Conservation (phyloP, 495 filamentous ascomycete genomes). For the Patellaria atrata region DNA sequence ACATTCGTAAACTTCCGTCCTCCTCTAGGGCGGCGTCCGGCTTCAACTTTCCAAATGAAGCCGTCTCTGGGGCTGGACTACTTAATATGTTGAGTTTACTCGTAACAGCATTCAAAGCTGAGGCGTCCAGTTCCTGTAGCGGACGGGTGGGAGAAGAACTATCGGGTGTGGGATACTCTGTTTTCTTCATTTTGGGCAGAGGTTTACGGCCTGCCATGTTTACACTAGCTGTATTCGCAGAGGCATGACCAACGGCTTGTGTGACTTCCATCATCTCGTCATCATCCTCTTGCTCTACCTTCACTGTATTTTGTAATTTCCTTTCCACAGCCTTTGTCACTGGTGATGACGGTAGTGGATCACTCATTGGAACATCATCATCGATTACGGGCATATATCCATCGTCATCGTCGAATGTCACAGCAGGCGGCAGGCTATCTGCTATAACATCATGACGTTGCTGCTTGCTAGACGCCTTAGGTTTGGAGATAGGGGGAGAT, state of each 20-base stretch:
- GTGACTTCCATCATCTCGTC: conserved; percentile 80
- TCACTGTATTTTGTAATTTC: conserved; percentile 43
- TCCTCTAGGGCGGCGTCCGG: conserved; percentile 71
- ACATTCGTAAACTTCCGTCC: conserved; percentile 84
- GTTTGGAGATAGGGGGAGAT: conserved; percentile 48
- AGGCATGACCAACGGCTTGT: conserved; percentile 49
- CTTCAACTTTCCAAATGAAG: conserved; percentile 60
- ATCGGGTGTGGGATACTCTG: conserved; percentile 49
- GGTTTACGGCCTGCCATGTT: conserved; percentile 80
- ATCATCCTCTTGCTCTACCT: conserved; percentile 47
- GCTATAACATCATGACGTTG: conserved; percentile 32
- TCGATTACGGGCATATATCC: conserved; percentile 39
- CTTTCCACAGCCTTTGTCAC: conserved; percentile 65
- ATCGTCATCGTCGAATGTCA: conserved; percentile 41
- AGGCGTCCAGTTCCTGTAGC: conserved; percentile 56
- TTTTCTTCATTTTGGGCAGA: conserved; percentile 57
- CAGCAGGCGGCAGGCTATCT: conserved; percentile 29
- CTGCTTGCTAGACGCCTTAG: conserved; percentile 23
- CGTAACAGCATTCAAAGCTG: conserved; percentile 77
- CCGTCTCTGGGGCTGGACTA: conserved; percentile 45
- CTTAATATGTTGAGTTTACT: conserved; percentile 73
- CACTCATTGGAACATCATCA: conserved; percentile 66
- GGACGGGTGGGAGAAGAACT: conserved; percentile 62
- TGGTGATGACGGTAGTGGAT: conserved; percentile 74
- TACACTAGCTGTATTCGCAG: conserved; percentile 51